Evolutionary conservation across 2,329 filamentous ascomycete species (phyloP), one percentile per base, ranked within the genome.

Genomic region (Exophiala dermatitidis): DNA sequence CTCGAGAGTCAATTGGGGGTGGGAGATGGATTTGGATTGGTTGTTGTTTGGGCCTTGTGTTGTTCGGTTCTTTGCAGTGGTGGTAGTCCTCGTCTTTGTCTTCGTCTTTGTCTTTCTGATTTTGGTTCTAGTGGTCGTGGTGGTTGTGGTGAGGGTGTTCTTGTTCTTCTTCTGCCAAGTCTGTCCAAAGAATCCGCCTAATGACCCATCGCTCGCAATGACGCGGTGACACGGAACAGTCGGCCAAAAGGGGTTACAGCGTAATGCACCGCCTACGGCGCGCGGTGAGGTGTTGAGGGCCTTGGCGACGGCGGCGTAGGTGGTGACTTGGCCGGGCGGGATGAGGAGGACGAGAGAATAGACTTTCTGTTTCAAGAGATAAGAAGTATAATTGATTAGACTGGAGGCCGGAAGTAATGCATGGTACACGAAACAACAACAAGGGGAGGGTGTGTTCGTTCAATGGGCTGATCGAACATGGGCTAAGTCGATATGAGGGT

Each of bases 281-380:
- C 71, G 64, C 2, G 46, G 62, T 37, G 54, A 48, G 51, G 59
- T 56, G 9, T 33, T 38, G 5, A 63, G 54, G 10, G 84, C 78
- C 5, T 75, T 75, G 0, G 90, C 82, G 46, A 95, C 73, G 1
- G 84, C 74, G 2, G 79, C 84, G 71, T 95, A 94, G 0, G 88
- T 90, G 0, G 86, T 88, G 63, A 90, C 85, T 52, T 76, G 75
- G 33, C 89, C 89, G 5, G 72, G 68, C 1, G 90, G 90, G 57
- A 95, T 87, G 65, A 88, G 84, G 65, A 85, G 84, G 3, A 94
- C 80, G 4, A 85, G 77, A 1, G 77, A 71, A 72, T 89, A 91
- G 58, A 94, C 77, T 51, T 67, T 46, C 52, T 54, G 37, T 32
- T 5, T 5, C 3, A 29, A 9, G 12, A 29, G 29, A 12, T 8